Conservation (phyloP, 345 rosid species). For the thale cress (Arabidopsis thaliana) region TAIR10.1 NC_003076.8:7287001-7287500, state of each 20-base stretch:
- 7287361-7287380: constrained; percentile 8
- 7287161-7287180: constrained; percentile 28
- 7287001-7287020: background rate
- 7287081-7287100: constrained; percentile 37
- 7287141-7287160: constrained; percentile 44
- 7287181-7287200: constrained; percentile 7
- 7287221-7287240: constrained; percentile 21
- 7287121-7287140: background rate
- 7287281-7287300: constrained; percentile 32
- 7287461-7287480: background rate
- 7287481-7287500: background rate
- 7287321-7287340: constrained; percentile 37
- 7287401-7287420: constrained; percentile 14
- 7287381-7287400: constrained; percentile 1
- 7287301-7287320: constrained; percentile 31
- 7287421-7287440: constrained; percentile 25
- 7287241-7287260: background rate
- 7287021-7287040: constrained; percentile 40
- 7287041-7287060: constrained; percentile 19
- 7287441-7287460: constrained; percentile 1
- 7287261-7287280: constrained; percentile 35
- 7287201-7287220: constrained; percentile 22
- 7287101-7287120: constrained; percentile 1
- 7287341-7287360: constrained; percentile 33
- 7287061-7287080: constrained; percentile 33